Evolutionary conservation across 1,139 yeast species (phyloP), one percentile per base, ranked within the genome.

Genomic region (Trichomonascaceae sp.): DNA sequence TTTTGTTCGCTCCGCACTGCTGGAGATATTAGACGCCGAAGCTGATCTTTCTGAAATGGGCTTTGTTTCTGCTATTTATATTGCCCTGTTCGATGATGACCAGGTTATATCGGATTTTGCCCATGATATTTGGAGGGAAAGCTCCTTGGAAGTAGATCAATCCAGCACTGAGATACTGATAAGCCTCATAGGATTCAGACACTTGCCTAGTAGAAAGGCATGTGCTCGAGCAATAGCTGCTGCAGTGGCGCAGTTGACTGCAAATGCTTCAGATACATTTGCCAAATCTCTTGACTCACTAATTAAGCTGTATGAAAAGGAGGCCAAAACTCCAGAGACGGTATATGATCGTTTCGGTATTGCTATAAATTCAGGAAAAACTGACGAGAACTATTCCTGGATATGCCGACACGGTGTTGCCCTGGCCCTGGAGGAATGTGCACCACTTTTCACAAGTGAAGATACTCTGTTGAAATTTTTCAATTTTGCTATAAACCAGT

Each of bases 11-110:
- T 77, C 83, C 10, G 80, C 96, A 1, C 79, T 91, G 45, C 75
- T 95, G 59, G 97, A 93, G 68, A 85, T 85, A 9, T 69, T 95
- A 48, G 98, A 93, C 66, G 81, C 88, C 52, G 97, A 93, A 65
- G 85, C 90, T 62, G 96, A 90, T 58, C 71, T 93, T n/a, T 77
- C 81, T 0, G 76, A 73, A 47, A 62, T 81, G 65, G 71, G 73
- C 7, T 81, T 79, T 56, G 76, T 85, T 27, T 32, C 43, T n/a
- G 52, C 50, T 18, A 15, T 93, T 36, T 91, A 87, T 83, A 84
- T 95, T 56, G 79, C 87, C 18, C 78, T 81, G 56, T 90, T 85
- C 66, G 96, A 90, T 66, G 83, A 82, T 49, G 90, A 85, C 54
- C 77, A 75, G 15, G 72, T 76, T 22, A 82, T 83, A 56, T 15